Evolutionary conservation across 106 monocot species (phyloP).

Genomic region (Triglochin maritima): DNA sequence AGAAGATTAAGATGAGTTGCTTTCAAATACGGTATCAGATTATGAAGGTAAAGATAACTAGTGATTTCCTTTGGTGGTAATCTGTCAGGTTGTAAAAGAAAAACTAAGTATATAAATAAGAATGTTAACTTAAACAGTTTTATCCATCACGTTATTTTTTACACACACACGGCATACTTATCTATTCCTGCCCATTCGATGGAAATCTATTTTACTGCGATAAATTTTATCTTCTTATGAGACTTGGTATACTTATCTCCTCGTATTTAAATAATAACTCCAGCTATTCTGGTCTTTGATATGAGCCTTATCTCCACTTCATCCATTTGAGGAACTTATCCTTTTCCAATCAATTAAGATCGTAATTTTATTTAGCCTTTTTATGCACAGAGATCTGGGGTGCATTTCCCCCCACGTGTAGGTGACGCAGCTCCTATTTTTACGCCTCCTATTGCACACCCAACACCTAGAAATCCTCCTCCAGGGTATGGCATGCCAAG

Average conservation of each 20-base stretch:
- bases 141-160: no score
- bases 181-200: neutral
- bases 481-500: conserved; percentile 44
- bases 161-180: no score
- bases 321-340: neutral
- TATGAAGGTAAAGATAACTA: no score
- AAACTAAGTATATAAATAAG: neutral
- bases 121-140: no score
- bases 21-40: no score
- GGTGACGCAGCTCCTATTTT: conserved; percentile 60
- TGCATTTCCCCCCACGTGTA: conserved; percentile 57
- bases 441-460: conserved; percentile 38
- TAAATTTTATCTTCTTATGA: neutral
- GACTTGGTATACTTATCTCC: no score
- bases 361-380: neutral
- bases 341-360: neutral
- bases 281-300: neutral
- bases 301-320: neutral
- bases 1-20: no score
- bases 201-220: neutral
- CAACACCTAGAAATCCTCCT: conserved; percentile 15
- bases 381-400: conserved; percentile 51
- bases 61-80: no score
- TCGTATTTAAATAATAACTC: no score
- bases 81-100: no score